Percentiles rank a stretch among this genome's conserved stretches.
Evolutionary conservation across 1,284 basidiomycete genomes (phyloP).

Genomic region (Pseudozyma pruni): DNA sequence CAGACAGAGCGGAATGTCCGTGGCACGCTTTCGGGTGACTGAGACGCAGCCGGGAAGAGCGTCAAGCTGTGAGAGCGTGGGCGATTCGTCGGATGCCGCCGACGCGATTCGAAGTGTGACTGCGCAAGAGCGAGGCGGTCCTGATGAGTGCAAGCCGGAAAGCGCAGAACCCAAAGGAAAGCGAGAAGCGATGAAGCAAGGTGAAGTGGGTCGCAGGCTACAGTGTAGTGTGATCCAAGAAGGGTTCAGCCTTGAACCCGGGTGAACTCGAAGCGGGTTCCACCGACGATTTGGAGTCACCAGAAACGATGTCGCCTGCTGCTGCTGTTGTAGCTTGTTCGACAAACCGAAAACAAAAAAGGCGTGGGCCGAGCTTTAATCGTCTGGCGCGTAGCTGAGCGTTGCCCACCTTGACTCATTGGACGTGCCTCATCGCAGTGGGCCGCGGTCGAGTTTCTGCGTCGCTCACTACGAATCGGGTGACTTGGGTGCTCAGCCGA

Average conservation of each 20-base stretch:
- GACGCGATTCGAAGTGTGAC: too few relatives aligned
- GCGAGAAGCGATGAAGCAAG: too few relatives aligned
- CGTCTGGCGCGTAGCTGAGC: constrained; percentile 5
- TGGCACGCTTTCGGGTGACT: too few relatives aligned
- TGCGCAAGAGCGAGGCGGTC: too few relatives aligned
- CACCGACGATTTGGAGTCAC: too few relatives aligned
- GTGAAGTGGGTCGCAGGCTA: background rate
- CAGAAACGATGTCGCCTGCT: too few relatives aligned
- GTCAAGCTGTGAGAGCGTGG: background rate
- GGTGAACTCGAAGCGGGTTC: background rate
- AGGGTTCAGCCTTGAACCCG: too few relatives aligned
- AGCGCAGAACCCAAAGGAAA: too few relatives aligned
- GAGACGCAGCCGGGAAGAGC: too few relatives aligned
- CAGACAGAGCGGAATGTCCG: too few relatives aligned
- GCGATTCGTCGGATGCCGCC: background rate
- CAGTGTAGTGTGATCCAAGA: background rate
- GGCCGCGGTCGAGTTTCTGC: background rate
- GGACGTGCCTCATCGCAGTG: constrained; percentile 4
- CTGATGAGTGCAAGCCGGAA: too few relatives aligned
- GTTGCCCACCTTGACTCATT: constrained; percentile 18
- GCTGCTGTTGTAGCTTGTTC: too few relatives aligned
- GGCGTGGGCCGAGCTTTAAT: constrained; percentile 23
- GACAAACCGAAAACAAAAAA: background rate
- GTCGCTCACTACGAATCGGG: constrained; percentile 3
- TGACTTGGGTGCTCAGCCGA: background rate